Base-by-base conservation (phyloP, 495 filamentous ascomycete species). In the Pseudevernia furfuracea region DNA sequence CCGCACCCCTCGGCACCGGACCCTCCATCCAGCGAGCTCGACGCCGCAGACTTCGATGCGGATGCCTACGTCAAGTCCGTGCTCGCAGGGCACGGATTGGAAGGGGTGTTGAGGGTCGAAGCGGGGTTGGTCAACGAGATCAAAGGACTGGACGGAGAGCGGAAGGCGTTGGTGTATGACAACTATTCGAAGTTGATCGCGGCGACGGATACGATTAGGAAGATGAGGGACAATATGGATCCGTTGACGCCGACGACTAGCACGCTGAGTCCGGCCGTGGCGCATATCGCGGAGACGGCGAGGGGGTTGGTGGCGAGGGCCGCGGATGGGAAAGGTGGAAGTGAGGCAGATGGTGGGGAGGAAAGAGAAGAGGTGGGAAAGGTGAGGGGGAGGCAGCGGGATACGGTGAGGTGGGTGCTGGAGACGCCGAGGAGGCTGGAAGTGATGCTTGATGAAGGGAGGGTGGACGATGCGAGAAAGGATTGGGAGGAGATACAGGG, bases 101-200 rank as follows among this genome's bases (percentile, higher is more conserved):
- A 84, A 63, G 86, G 84, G 46, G 74, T 91, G 28, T 68, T 92
- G 61, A 79, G 77, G 59, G 76, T 83, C 1, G 88, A 91, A 73
- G 82, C 84, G 62, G 78, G 80, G 10, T 74, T 91, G 41, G 75
- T 91, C 36, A 76, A 72, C 43, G 94, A 97, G 73, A 94, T 96
- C 43, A 81, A 91, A 30, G 89, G 89, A 3, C 80, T 97, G 23
- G 94, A 97, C 71, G 92, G 93, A 28, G 94, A 98, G 78, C 86
- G 90, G 70, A 98, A 98, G 75, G 92, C 94, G 30, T 79, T 98
- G 48, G 94, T 98, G 7, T 98, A 98, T 73, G 94, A 98, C 74
- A 98, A 98, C 73, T 98, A 97, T 74, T 90, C 85, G 66, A 97
- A 97, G 78, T 77, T 98, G 70, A 97, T 98, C 66, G 83, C 85